Evolutionary conservation across 1,139 yeast genomes (phyloP), one percentile per base, ranked within the genome.

Genomic region (Yarrowia galli): DNA sequence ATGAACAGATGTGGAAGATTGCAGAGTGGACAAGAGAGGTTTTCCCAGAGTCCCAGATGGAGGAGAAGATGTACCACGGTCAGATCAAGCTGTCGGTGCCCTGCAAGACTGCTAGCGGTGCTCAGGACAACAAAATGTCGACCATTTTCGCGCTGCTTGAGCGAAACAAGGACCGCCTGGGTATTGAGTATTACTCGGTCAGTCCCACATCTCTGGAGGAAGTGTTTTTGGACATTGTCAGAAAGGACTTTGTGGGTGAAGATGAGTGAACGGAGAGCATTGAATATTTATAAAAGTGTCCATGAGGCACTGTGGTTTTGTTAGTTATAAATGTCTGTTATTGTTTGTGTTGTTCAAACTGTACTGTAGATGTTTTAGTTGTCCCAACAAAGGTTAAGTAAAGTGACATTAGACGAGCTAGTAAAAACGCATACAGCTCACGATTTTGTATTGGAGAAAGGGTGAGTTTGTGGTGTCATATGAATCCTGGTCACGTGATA

Each of bases 161-260:
- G 67, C 67, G 67, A 22, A 69, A 72, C 56, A 75, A 75, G 63
- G 68, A 66, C 0, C 67, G 69, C 15, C 67, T 75, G 63, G 76
- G 75, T 8, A 72, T 78, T 40, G 75, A 74, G 65, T 72, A 75
- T n/a, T 78, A 77, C 68, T 71, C 79, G 1, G 75, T 78, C 1
- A 70, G 75, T 10, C 75, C 74, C 38, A 75, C 80, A 2, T 74
- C 79, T 20, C 69, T 78, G 43, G 79, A 77, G 70, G 79, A 77
- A 68, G 79, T 78, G 23, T 78, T 78, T 68, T 70, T 78, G 68
- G 72, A 72, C 23, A 77, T 78, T 68, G 78, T 78, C 13, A 74
- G 77, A 1, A 65, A 66, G 56, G 66, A 61, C 54, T 61, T 58
- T 43, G 51, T 58, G 15, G 51, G 64, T 12, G 64, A 58, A 15